Evolutionary conservation across 805 yeast genomes (phyloP).

Genomic region (Wickerhamiella occidentalis): DNA sequence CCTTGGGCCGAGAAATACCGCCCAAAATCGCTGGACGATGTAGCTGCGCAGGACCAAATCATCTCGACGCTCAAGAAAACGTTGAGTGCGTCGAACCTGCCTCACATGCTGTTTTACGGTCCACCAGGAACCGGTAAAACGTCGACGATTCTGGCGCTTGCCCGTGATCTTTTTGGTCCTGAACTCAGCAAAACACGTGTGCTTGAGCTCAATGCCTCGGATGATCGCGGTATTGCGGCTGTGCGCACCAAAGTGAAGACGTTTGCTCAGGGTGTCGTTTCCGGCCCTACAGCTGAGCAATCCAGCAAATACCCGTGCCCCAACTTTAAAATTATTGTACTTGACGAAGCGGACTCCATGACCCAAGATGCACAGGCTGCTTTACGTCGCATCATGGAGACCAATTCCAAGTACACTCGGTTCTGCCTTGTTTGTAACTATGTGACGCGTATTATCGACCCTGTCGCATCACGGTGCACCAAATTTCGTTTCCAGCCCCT

Average conservation of each 20-base stretch:
- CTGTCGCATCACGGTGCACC: constrained; percentile 91
- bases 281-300: constrained; percentile 65
- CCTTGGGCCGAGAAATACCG: constrained; percentile 38
- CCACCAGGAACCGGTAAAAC: constrained; percentile 95
- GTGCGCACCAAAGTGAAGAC: constrained; percentile 96
- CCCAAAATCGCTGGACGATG: constrained; percentile 75
- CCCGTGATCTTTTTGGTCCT: constrained; percentile 70
- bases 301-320: constrained; percentile 72
- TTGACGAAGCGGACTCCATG: constrained; percentile 96
- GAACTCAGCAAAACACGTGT: constrained; percentile 76
- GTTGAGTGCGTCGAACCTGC: constrained; percentile 54
- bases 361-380: constrained; percentile 92
- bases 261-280: constrained; percentile 76
- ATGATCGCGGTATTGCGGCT: constrained; percentile 95
- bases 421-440: constrained; percentile 93
- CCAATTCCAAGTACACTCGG: constrained; percentile 63
- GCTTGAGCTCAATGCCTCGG: constrained; percentile 88
- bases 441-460: constrained; percentile 92
- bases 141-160: constrained; percentile 76
- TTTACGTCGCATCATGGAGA: constrained; percentile 68
- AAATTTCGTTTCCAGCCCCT: constrained; percentile 81
- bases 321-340: constrained; percentile 66
- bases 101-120: constrained; percentile 81
- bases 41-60: constrained; percentile 85
- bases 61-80: constrained; percentile 72